Evolutionary conservation across 2,329 filamentous ascomycete species (phyloP).

Genomic region (Ophiostoma piceae): DNA sequence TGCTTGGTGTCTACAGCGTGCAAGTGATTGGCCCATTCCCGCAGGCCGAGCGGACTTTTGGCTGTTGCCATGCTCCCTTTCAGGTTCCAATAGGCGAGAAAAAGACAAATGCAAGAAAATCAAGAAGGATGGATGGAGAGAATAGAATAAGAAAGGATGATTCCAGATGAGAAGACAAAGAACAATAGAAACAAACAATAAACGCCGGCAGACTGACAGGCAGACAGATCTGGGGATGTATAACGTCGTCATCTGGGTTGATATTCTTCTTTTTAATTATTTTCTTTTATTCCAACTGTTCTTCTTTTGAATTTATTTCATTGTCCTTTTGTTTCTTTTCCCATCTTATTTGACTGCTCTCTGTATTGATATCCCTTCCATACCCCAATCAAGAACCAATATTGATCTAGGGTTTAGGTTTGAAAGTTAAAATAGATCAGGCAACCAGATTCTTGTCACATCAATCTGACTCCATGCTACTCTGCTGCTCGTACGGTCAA

Average conservation of each 20-base stretch:
- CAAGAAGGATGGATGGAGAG: background rate
- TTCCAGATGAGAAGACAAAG: background rate
- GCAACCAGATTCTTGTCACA: background rate
- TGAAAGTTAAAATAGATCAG: background rate
- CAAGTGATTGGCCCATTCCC: background rate
- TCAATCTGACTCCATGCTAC: background rate
- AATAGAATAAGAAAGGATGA: background rate
- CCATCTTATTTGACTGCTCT: too few relatives aligned
- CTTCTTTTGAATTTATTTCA: background rate
- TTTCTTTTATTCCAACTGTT: too few relatives aligned
- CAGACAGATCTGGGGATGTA: background rate
- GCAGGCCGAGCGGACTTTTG: background rate
- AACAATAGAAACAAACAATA: background rate
- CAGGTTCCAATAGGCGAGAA: background rate
- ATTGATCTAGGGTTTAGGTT: too few relatives aligned
- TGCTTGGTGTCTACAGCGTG: too few relatives aligned
- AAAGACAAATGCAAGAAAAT: background rate
- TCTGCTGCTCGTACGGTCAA: background rate
- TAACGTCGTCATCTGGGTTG: background rate
- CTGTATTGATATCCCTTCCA: too few relatives aligned
- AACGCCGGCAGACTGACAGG: background rate
- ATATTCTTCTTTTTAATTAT: background rate
- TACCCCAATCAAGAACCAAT: too few relatives aligned
- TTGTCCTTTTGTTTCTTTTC: background rate
- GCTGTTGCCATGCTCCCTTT: too few relatives aligned